Base-by-base conservation (phyloP, 345 rosid species). In the Brassica rapa region DNA sequence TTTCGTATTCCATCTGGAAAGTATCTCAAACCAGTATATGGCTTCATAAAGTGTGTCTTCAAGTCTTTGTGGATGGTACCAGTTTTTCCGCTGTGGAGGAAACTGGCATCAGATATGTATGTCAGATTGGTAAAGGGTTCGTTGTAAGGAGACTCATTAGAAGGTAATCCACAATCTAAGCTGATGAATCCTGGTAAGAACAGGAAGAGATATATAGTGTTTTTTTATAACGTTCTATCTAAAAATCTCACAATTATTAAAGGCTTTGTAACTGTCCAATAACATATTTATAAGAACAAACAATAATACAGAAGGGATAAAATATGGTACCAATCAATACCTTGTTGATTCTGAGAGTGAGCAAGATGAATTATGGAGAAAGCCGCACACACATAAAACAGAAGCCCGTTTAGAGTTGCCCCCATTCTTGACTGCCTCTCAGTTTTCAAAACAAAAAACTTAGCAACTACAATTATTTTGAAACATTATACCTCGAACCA, bases 141-240 rank as follows among this genome's bases (percentile, higher is more conserved):
- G 1, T 14, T 46, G 14, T 84, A 84, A 25, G 39, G 39, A 4
- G 72, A 51, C 10, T 66, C 78, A 7, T 23, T 55, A 1, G 78
- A 39, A 27, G 77, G 62, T 33, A 69, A 63, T 21, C 87, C 87
- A 66, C 88, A 84, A 23, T 84, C 88, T 23, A 86, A 49, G 67
- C 83, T 77, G 73, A 83, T 55, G 11, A 55, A 83, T 21, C 85
- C 86, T 83, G 74, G 5, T 62, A 46, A 55, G n/a, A 71, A 10
- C 15, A 4, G 16, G 14, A 57, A 24, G 8, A 66, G 14, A 80
- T 3, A 16, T 16, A 6, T 51, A 15, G 55, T 46, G 57, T 51
- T 6, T 5, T 49, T n/a, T n/a, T 15, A 2, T 53, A 53, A 15
- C 7, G 9, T 53, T 53, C 23, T 16, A 53, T 53, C 59, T 53